Conservation (phyloP, 139 green algal genomes). For the Chlorella sorokiniana region DNA sequence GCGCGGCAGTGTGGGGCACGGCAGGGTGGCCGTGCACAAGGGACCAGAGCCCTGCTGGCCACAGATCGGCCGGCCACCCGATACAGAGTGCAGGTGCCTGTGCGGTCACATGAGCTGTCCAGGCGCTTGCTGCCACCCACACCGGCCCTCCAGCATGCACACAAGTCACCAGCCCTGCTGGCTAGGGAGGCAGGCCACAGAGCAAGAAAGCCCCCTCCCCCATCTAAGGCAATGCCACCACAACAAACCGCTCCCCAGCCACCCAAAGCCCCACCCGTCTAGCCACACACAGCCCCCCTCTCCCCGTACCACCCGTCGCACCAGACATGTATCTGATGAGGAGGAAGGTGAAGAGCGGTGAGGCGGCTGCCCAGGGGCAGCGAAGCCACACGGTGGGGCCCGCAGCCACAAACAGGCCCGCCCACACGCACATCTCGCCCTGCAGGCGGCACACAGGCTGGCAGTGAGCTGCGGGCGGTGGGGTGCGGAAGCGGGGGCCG, state of each 20-base stretch:
- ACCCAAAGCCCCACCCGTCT: too few relatives aligned
- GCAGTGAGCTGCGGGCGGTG: not conserved
- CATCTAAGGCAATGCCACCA: too few relatives aligned
- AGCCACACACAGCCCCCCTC: too few relatives aligned
- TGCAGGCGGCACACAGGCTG: not conserved
- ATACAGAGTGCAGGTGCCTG: not conserved
- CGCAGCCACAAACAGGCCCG: conserved; percentile 35
- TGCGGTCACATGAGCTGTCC: too few relatives aligned
- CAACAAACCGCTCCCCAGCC: too few relatives aligned
- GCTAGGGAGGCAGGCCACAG: too few relatives aligned
- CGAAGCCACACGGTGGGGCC: conserved; percentile 12
- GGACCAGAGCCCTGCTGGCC: not conserved
- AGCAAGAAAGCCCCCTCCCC: too few relatives aligned
- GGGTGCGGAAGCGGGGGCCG: too few relatives aligned
- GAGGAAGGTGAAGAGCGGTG: conserved; percentile 41
- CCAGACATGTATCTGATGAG: conserved; percentile 39
- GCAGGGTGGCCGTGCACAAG: not conserved
- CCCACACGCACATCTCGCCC: conserved; percentile 51
- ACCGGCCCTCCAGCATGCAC: too few relatives aligned
- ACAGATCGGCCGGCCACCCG: not conserved
- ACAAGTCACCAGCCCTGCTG: too few relatives aligned
- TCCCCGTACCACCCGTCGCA: not conserved
- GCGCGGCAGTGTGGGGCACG: not conserved
- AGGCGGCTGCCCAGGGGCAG: conserved; percentile 37
- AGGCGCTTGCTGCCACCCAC: too few relatives aligned